Evolutionary conservation across 805 yeast species (phyloP), one percentile per base, ranked within the genome.

Genomic region (Wickerhamomyces tratensis): DNA sequence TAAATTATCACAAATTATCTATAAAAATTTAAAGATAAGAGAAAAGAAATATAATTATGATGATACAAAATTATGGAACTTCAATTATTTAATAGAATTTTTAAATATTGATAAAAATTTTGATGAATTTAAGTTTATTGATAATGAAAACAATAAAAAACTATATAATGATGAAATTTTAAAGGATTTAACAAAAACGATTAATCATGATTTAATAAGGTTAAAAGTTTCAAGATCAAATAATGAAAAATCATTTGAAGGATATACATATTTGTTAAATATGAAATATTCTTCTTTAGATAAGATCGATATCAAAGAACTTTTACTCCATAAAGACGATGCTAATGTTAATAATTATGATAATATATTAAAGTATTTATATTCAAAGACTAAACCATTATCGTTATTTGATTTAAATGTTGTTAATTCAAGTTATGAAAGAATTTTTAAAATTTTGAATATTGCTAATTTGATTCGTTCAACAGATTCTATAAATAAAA

Each of bases 381-480:
- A 63, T 27, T 46, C 53, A 10, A 57, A 62, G 36, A 63, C 71
- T 31, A 68, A 67, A 44, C 52, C 66, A 29, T 54, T 67, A 34
- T 56, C 64, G 30, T 39, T 68, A 6, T 53, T 63, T 40, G 56
- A 61, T 40, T 39, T 67, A 30, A 47, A 51, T 33, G 37, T 47
- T 29, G 45, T 47, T 30, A 38, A 41, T 5, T 51, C 54, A 12
- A 46, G 42, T 7, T 42, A 50, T 8, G 47, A 45, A 10, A 41
- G 43, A 9, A 34, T 57, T 11, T 42, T 52, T 33, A 43, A 50
- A 11, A 41, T 51, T 43, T 26, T 52, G 13, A 44, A 47, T 5
- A 25, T 50, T 25, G 53, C 49, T 5, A 30, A 33, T 13, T 40
- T 42, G 15, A 39, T 50, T 1, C 31, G 43, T 9, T 29, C 39